These are phyloP conservation scores for Sphagnum fallax DNA, from an alignment of 228 moss, liverwort and hornwort genomes.

Conservation along the genomic window DNA sequence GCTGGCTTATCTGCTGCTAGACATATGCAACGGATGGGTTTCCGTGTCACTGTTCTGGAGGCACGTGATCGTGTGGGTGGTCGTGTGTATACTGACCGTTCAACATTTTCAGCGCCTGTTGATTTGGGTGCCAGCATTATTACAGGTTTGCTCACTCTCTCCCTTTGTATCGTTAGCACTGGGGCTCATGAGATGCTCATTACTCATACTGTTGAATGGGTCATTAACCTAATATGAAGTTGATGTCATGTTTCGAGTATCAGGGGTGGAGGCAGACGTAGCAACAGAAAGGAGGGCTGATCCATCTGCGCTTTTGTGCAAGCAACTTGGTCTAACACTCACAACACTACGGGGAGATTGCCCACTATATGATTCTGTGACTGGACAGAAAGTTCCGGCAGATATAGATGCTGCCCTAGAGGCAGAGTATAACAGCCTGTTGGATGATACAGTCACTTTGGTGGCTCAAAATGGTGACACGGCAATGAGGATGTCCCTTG, in stretches of 20 bases:
- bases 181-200: too few species aligned
- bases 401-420: conserved; percentile 58
- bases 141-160: conserved; percentile 21
- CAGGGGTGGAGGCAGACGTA: conserved; percentile 65
- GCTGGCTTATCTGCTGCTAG: conserved; percentile 57
- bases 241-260: not conserved
- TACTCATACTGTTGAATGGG: too few species aligned
- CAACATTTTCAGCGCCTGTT: conserved; percentile 59
- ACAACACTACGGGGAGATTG: conserved; percentile 63
- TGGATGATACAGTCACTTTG: conserved; percentile 59
- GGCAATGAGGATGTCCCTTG: conserved; percentile 56
- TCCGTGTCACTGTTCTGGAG: conserved; percentile 45
- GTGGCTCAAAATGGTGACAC: conserved; percentile 60
- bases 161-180: not conserved
- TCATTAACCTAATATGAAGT: too few species aligned
- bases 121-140: conserved; percentile 71
- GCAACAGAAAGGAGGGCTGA: conserved; percentile 64
- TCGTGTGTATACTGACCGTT: conserved; percentile 52
- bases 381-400: conserved; percentile 51
- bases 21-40: conserved; percentile 51
- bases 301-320: conserved; percentile 57
- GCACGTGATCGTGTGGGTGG: conserved; percentile 60
- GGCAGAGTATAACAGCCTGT: conserved; percentile 62
- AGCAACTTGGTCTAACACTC: conserved; percentile 55
- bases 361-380: conserved; percentile 60